Percentiles rank a stretch among this genome's conserved stretches.
phyloP scores from a whole-genome alignment of 495 filamentous ascomycete genomes.

The Pyrenula massariospora region DNA sequence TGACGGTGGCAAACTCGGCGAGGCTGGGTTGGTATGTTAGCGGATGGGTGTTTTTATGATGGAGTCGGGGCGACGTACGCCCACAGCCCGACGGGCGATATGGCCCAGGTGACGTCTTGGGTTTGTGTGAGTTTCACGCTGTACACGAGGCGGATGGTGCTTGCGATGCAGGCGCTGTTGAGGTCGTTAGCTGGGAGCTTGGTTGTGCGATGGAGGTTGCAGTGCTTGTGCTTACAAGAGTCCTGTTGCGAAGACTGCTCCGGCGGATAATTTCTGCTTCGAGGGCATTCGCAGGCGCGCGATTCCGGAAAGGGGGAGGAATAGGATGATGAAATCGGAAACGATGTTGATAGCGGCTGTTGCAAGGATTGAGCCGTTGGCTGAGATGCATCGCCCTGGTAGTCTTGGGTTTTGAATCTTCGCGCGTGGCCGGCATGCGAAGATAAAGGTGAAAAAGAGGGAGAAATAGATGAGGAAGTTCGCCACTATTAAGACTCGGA shows the following conservation, averaged over 20 bases:
- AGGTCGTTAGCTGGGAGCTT: background rate
- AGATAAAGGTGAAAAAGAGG: constrained; percentile 9
- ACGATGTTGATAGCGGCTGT: constrained; percentile 5
- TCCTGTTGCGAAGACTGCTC: constrained; percentile 1
- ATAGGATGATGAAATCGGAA: constrained; percentile 6
- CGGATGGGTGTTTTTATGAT: background rate
- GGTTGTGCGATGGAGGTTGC: background rate
- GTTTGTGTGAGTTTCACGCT: background rate
- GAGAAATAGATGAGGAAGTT: constrained; percentile 6
- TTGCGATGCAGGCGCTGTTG: constrained; percentile 5
- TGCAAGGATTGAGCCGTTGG: constrained; percentile 1
- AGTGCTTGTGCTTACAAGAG: background rate
- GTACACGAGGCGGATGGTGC: constrained; percentile 5
- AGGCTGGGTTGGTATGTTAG: background rate
- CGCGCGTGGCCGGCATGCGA: constrained; percentile 5
- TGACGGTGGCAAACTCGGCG: constrained; percentile 5
- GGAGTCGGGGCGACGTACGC: constrained; percentile 3
- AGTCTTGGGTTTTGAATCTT: constrained; percentile 6
- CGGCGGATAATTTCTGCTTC: constrained; percentile 6
- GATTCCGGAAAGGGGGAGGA: constrained; percentile 7
- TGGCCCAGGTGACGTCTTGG: constrained; percentile 4
- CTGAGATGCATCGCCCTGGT: constrained; percentile 7
- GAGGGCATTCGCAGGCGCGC: constrained; percentile 9
- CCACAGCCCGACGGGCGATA: constrained; percentile 3
- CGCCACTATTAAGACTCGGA: constrained; percentile 5